Evolutionary conservation across 1,284 basidiomycete genomes (phyloP).

Genomic region (Phylloboletellus chloephorus): DNA sequence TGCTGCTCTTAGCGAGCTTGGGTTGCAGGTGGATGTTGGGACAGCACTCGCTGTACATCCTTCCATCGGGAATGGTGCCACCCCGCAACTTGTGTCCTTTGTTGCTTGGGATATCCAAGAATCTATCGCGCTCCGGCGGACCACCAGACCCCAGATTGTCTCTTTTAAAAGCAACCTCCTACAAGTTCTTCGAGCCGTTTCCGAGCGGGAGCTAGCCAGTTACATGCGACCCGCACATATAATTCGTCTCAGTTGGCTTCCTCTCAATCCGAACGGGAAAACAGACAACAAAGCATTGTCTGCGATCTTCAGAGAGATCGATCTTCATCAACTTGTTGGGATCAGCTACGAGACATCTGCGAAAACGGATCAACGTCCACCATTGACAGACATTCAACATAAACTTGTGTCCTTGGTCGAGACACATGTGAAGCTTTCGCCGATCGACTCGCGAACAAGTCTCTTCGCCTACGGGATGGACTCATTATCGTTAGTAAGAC

Average conservation of each 20-base stretch:
- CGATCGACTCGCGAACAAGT: conserved; percentile 24
- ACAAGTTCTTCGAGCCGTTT: conserved; percentile 33
- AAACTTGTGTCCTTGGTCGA: conserved; percentile 15
- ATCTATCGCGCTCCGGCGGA: conserved; percentile 36
- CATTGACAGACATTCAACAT: conserved; percentile 2
- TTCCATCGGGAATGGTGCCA: conserved; percentile 37
- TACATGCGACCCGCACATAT: conserved; percentile 52
- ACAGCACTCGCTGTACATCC: conserved; percentile 46
- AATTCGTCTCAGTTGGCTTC: conserved; percentile 44
- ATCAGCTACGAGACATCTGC: neutral
- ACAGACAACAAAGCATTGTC: conserved; percentile 40
- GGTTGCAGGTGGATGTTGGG: conserved; percentile 36
- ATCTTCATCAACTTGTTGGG: conserved; percentile 26
- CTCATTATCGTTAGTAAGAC: conserved; percentile 38
- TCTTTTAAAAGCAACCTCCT: conserved; percentile 33
- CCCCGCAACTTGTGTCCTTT: conserved; percentile 42
- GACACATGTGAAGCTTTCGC: conserved; percentile 9
- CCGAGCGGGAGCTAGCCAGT: conserved; percentile 41
- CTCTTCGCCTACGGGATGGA: conserved; percentile 46
- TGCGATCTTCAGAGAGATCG: conserved; percentile 35
- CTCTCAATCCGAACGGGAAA: conserved; percentile 47
- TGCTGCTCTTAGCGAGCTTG: conserved; percentile 26
- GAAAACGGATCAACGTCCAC: neutral
- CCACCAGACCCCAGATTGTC: conserved; percentile 30
- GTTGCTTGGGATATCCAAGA: conserved; percentile 36